A percentile compares a stretch with the other conserved stretches of the same genome.
Evolutionary conservation across 1,284 basidiomycete genomes (phyloP).

Genomic region (Leccinum pseudoinsigne): DNA sequence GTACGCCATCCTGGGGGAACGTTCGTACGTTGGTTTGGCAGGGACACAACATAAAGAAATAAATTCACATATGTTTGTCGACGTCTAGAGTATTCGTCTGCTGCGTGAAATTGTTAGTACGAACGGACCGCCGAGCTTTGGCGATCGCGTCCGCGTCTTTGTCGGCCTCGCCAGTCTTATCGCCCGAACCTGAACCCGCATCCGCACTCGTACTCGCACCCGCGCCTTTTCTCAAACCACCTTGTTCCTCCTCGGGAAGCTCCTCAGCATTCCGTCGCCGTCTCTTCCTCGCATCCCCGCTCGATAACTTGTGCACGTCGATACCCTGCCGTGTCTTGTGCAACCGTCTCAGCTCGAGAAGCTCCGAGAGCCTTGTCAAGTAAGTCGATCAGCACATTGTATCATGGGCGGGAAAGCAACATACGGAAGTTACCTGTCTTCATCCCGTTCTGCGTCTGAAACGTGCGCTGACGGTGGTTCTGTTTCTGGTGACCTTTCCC

Average conservation of each 20-base stretch:
- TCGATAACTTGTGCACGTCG: conserved; percentile 80
- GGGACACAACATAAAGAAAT: too few species aligned
- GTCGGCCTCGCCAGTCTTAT: too few species aligned
- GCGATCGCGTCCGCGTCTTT: too few species aligned
- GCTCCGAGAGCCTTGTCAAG: conserved; percentile 65
- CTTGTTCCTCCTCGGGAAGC: conserved; percentile 42
- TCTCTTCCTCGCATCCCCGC: conserved; percentile 78
- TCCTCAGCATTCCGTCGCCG: conserved; percentile 60
- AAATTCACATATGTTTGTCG: conserved; percentile 92
- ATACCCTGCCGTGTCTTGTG: conserved; percentile 81
- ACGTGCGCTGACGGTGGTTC: conserved; percentile 18
- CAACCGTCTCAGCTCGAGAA: conserved; percentile 83
- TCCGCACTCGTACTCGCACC: conserved; percentile 23
- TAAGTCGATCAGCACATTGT: neutral
- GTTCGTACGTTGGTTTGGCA: too few species aligned
- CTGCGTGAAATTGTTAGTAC: conserved; percentile 93
- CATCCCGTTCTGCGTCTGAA: conserved; percentile 18
- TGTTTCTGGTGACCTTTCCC: conserved; percentile 34
- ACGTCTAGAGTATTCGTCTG: conserved; percentile 62
- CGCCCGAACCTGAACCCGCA: too few species aligned
- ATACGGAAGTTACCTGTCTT: conserved; percentile 29
- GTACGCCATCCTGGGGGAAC: neutral
- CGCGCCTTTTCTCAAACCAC: conserved; percentile 51
- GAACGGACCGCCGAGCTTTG: conserved; percentile 43
- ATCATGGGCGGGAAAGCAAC: neutral